Percentiles rank a stretch among this genome's conserved stretches.
phyloP scores from a whole-genome alignment of 2,329 filamentous ascomycete genomes.

The Mycocentrospora acerina region DNA sequence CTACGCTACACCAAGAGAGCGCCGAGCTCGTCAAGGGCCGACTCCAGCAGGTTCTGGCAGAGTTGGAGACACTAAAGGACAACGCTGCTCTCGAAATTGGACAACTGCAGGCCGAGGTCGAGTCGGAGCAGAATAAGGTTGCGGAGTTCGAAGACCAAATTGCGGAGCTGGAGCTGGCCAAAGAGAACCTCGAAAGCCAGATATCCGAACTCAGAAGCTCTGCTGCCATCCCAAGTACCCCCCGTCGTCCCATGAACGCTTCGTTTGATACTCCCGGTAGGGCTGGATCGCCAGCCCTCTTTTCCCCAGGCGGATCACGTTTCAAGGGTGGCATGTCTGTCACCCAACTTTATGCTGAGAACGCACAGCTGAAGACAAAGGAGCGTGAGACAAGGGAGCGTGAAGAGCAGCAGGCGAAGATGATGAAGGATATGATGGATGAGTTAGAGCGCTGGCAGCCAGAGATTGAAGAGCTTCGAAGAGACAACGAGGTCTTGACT shows the following conservation, averaged over 20 bases:
- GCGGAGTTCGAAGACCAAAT: constrained; percentile 63
- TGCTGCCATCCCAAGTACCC: constrained; percentile 51
- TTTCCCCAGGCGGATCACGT: constrained; percentile 57
- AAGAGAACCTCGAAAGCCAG: constrained; percentile 62
- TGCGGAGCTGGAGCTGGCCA: constrained; percentile 63
- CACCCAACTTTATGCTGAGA: constrained; percentile 65
- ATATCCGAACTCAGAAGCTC: constrained; percentile 45
- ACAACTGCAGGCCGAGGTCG: constrained; percentile 51
- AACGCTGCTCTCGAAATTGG: constrained; percentile 62
- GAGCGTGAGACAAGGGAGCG: constrained; percentile 73
- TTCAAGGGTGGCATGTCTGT: constrained; percentile 58
- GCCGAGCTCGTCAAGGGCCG: constrained; percentile 71
- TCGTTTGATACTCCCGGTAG: constrained; percentile 52
- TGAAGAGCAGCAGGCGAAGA: constrained; percentile 70
- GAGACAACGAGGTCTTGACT: constrained; percentile 78
- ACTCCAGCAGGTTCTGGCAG: constrained; percentile 67
- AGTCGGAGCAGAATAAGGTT: constrained; percentile 59
- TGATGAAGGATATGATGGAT: constrained; percentile 82
- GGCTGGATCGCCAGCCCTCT: constrained; percentile 52
- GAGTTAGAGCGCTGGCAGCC: constrained; percentile 84
- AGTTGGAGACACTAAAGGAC: constrained; percentile 65
- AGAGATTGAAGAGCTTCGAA: constrained; percentile 81
- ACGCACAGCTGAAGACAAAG: constrained; percentile 66
- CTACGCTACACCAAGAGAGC: constrained; percentile 77
- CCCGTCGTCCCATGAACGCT: constrained; percentile 55